Percentiles rank a stretch among this genome's conserved stretches.
These are phyloP conservation scores for Aspergillus uvarum DNA, from an alignment of 2,329 filamentous ascomycete species.

Conservation along the genomic window DNA sequence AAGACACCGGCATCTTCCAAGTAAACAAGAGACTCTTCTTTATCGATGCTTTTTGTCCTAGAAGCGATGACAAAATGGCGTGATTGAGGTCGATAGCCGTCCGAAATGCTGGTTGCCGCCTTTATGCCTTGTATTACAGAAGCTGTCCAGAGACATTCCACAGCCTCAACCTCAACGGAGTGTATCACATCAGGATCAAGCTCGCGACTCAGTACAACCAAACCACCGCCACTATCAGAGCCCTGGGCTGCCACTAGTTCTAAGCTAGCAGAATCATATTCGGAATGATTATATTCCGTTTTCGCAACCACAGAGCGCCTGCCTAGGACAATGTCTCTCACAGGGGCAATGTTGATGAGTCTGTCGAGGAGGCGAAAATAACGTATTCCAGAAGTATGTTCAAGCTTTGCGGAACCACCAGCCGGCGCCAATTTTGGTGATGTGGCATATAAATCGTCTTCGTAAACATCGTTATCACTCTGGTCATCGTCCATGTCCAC, in stretches of 20 bases:
- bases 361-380: slow-evolving; percentile 75
- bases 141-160: slow-evolving; percentile 79
- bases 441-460: slow-evolving; percentile 51
- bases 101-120: slow-evolving; percentile 47
- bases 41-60: slow-evolving; percentile 63
- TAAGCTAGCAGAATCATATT: slow-evolving; percentile 38
- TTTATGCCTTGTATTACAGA: slow-evolving; percentile 49
- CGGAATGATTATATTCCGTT: slow-evolving; percentile 48
- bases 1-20: slow-evolving; percentile 71
- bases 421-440: slow-evolving; percentile 24
- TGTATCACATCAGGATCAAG: slow-evolving; percentile 72
- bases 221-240: slow-evolving; percentile 60
- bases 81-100: slow-evolving; percentile 55
- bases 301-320: slow-evolving; percentile 49
- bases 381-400: slow-evolving; percentile 54
- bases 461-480: slow-evolving; percentile 60
- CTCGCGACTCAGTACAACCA: slow-evolving; percentile 75
- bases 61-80: slow-evolving; percentile 83
- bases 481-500: slow-evolving; percentile 58
- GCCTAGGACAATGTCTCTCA: slow-evolving; percentile 72
- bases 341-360: slow-evolving; percentile 74
- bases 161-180: slow-evolving; percentile 69
- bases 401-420: slow-evolving; percentile 19
- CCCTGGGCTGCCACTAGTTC: slow-evolving; percentile 57
- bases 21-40: slow-evolving; percentile 77